phyloP scores from a whole-genome alignment of 2,329 filamentous ascomycete genomes.

The Diaporthe helianthi region DNA sequence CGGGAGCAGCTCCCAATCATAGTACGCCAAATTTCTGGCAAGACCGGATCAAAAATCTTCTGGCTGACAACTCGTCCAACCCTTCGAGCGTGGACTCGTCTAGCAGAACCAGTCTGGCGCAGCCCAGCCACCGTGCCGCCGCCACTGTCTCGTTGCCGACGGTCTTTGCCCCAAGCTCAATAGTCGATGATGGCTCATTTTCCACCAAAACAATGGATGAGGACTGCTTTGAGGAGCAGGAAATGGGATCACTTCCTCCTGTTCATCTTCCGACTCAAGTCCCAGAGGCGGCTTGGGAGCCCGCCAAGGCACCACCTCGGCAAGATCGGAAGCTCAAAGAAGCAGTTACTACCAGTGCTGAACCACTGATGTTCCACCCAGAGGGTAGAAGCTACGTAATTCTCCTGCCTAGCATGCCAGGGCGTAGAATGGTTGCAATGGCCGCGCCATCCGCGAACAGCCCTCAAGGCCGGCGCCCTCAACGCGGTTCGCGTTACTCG shows the following conservation, averaged over 20 bases:
- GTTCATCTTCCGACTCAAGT: constrained; percentile 71
- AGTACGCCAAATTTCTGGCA: constrained; percentile 61
- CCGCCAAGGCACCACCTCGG: constrained; percentile 62
- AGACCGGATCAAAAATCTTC: constrained; percentile 71
- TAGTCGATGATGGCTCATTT: constrained; percentile 49
- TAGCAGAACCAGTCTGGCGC: constrained; percentile 71
- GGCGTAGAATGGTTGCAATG: constrained; percentile 48
- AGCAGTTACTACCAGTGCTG: constrained; percentile 52
- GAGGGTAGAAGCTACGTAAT: constrained; percentile 49
- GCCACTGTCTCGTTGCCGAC: constrained; percentile 75
- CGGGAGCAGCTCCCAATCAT: constrained; percentile 31
- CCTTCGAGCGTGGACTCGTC: constrained; percentile 70
- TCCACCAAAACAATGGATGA: constrained; percentile 76
- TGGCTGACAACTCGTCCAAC: constrained; percentile 47
- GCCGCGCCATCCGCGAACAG: constrained; percentile 43
- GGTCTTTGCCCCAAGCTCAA: constrained; percentile 39
- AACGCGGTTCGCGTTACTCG: constrained; percentile 35
- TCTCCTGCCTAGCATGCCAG: constrained; percentile 50
- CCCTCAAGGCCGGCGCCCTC: constrained; percentile 42
- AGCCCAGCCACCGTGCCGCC: constrained; percentile 53
- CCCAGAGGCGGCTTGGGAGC: constrained; percentile 69
- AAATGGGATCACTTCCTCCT: constrained; percentile 78
- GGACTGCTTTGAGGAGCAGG: constrained; percentile 81
- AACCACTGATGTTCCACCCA: constrained; percentile 50
- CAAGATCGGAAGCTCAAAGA: constrained; percentile 60